Evolutionary conservation across 345 rosid species (phyloP).

Genomic region (Sapria himalayana): DNA sequence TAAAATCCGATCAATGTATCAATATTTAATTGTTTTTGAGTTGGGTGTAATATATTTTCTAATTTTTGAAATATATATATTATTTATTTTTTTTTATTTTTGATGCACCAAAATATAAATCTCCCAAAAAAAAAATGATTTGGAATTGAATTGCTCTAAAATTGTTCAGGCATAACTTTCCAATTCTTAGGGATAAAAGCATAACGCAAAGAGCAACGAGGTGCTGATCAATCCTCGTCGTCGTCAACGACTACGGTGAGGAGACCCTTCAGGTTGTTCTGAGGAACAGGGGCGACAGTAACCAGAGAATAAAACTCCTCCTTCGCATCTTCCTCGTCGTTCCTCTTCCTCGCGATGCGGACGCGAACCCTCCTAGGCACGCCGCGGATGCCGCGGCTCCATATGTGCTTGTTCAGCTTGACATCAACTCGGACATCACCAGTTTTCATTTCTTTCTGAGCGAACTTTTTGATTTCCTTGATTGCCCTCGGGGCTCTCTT

Average conservation of each 20-base stretch:
- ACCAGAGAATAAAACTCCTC: conserved; percentile 12
- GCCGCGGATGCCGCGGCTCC: conserved; percentile 15
- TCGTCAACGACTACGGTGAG: conserved; percentile 13
- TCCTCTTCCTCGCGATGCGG: conserved; percentile 14
- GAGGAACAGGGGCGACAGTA: conserved; percentile 9
- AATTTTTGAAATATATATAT: too few species aligned
- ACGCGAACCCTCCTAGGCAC: conserved; percentile 16
- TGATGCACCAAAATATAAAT: too few species aligned
- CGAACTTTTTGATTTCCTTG: conserved; percentile 15
- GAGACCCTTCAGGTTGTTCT: conserved; percentile 9
- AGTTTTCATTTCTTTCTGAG: conserved; percentile 16
- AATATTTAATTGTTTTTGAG: too few species aligned
- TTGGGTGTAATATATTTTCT: too few species aligned
- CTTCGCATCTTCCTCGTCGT: conserved; percentile 14
- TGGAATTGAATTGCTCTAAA: too few species aligned
- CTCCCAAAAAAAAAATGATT: too few species aligned
- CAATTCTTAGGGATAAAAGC: too few species aligned
- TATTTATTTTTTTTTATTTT: too few species aligned
- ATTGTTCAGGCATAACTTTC: too few species aligned
- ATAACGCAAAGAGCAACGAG: too few species aligned
- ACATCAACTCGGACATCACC: conserved; percentile 12
- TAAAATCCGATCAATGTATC: too few species aligned
- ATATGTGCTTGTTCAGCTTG: conserved; percentile 16
- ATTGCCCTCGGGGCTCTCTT: conserved; percentile 17
- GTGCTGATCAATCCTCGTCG: too few species aligned